Conservation (phyloP, 768 basidiomycete genomes). For the Hygrophoropsis aurantiaca region DNA sequence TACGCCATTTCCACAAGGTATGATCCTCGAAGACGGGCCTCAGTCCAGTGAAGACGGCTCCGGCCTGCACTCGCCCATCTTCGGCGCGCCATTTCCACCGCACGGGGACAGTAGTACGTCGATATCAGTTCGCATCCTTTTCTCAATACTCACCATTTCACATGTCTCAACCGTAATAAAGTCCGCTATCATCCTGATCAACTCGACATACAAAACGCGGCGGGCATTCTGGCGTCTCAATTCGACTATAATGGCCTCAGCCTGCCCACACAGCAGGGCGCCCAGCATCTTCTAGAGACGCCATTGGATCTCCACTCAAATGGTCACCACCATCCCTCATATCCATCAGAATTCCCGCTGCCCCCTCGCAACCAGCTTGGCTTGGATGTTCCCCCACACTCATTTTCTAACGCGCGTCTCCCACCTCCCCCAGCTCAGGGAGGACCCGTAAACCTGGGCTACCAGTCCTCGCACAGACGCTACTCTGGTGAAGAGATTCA, state of each 20-base stretch:
- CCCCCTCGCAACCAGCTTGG: constrained; percentile 46
- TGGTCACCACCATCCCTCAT: constrained; percentile 32
- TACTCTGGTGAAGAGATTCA: constrained; percentile 37
- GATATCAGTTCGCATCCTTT: constrained; percentile 49
- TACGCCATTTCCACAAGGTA: constrained; percentile 51
- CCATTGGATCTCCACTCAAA: constrained; percentile 43
- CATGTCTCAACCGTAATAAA: constrained; percentile 52
- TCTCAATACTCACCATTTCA: constrained; percentile 38
- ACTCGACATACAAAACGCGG: constrained; percentile 47
- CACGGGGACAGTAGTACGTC: constrained; percentile 51
- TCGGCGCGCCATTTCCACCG: constrained; percentile 47
- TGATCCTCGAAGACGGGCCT: constrained; percentile 61
- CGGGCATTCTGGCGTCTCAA: constrained; percentile 48
- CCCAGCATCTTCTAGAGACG: constrained; percentile 46
- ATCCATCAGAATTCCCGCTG: constrained; percentile 42
- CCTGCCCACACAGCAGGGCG: constrained; percentile 39
- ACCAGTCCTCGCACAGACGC: constrained; percentile 27
- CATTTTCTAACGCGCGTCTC: constrained; percentile 42
- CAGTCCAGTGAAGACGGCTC: constrained; percentile 78
- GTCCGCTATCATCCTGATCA: constrained; percentile 61
- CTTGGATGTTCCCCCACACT: constrained; percentile 42
- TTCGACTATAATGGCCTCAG: constrained; percentile 48
- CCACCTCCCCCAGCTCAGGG: constrained; percentile 30
- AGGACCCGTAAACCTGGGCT: constrained; percentile 13
- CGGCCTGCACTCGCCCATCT: constrained; percentile 71